Base-by-base conservation (phyloP, 225 moss, liverwort and hornwort species). In the Straminergon stramineum region DNA sequence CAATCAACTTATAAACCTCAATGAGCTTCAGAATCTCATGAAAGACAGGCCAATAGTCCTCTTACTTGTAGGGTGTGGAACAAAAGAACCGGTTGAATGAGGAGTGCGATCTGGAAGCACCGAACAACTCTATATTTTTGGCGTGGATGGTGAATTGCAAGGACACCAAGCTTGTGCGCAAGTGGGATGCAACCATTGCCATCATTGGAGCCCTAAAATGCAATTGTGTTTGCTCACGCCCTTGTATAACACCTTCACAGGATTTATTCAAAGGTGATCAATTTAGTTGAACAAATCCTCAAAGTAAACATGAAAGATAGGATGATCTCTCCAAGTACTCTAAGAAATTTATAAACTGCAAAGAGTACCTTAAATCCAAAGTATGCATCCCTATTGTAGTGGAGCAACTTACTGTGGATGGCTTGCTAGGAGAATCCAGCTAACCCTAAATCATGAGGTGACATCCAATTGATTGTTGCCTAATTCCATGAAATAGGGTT, bases 11-110 rank as follows among this genome's bases (percentile, higher is more conserved):
- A 28, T 21, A 41, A 80, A 70, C 35, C 84, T 39, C 55, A n/a
- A n/a, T n/a, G 51, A 70, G 55, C 32, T 56, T 79, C 30, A 86
- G 56, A 83, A 74, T 78, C 53, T 57, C 24, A 8, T 45, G 5
- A 84, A 84, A 69, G 39, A 82, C 22, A 32, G 23, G 82, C 23
- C 34, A 37, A 37, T 17, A 35, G 35, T n/a, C 30, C 6, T 63
- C 89, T 91, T 88, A 93, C 93, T 84, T 93, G 93, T 82, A 82
- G 22, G 90, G 79, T 43, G 86, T 24, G 57, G 75, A 48, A 14
- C 68, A 55, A 62, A 45, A 43, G 77, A 69, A 18, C 48, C 86
- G 75, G 62, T 39, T 26, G 55, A 86, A 67, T 23, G 68, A 84
- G 57, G 86, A 66, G 51, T 75, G 88, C 84, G 52, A 86, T 39